Evolutionary conservation across 441 rosid species (phyloP).

Genomic region (Pelargonium cotyledonis): DNA sequence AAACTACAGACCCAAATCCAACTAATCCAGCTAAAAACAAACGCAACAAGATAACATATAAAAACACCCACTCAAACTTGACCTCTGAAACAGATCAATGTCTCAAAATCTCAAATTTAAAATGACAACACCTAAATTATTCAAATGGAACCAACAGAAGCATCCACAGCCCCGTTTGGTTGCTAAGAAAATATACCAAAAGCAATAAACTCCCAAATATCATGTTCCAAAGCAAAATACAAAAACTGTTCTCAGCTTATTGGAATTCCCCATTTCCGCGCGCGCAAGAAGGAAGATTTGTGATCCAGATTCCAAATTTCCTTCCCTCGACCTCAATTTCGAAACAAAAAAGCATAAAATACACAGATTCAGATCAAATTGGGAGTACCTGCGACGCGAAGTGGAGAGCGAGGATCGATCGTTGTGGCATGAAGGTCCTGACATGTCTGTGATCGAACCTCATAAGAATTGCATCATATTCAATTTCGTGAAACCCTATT

Average conservation of each 20-base stretch:
- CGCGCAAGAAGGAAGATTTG: not conserved
- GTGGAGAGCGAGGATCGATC: not conserved
- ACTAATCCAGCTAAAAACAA: not conserved
- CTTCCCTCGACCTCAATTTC: not conserved
- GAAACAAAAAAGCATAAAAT: not conserved
- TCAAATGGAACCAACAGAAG: not conserved
- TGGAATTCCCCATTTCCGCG: not conserved
- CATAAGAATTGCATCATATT: not conserved
- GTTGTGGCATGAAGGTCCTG: not conserved
- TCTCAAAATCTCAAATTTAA: not conserved
- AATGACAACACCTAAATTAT: not conserved
- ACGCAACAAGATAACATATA: not conserved
- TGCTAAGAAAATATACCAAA: not conserved
- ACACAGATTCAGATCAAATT: not conserved
- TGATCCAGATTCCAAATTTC: slow-evolving; percentile 1
- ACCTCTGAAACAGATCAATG: not conserved
- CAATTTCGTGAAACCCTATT: not conserved
- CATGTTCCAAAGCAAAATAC: not conserved
- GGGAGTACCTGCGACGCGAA: slow-evolving; percentile 5
- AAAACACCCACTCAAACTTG: not conserved
- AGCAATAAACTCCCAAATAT: not conserved
- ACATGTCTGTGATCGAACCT: not conserved
- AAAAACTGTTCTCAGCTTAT: not conserved
- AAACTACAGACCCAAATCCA: too few relatives aligned
- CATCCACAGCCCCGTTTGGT: not conserved